phyloP scores from a whole-genome alignment of 495 filamentous ascomycete genomes.

The Delitschia confertaspora region DNA sequence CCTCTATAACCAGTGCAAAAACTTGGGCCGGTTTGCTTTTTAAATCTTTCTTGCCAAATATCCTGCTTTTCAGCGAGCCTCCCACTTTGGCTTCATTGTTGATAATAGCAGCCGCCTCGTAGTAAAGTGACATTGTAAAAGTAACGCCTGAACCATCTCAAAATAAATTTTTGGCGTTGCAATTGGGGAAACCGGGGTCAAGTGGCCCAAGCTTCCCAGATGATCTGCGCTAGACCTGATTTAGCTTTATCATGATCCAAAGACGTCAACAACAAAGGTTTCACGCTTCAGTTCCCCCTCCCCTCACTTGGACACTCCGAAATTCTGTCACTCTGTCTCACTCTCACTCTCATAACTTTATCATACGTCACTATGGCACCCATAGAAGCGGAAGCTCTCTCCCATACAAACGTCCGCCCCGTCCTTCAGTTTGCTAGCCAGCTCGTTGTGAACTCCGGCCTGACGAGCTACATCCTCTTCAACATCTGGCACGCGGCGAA shows the following conservation, averaged over 20 bases:
- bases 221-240: no score
- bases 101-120: conserved; percentile 73
- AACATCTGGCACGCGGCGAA: conserved; percentile 40
- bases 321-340: no score
- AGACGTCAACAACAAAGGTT: no score
- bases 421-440: conserved; percentile 34
- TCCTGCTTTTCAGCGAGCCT: conserved; percentile 72
- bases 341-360: no score
- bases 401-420: conserved; percentile 34
- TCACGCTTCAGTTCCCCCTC: no score
- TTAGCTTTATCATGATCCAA: no score
- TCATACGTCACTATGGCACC: conserved; percentile 27
- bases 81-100: conserved; percentile 49
- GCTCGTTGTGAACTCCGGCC: conserved; percentile 32
- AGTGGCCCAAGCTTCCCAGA: no score
- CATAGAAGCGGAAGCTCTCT: conserved; percentile 17
- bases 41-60: conserved; percentile 60
- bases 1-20: conserved; percentile 76
- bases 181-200: no score
- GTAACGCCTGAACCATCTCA: no score
- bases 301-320: no score
- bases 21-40: conserved; percentile 73
- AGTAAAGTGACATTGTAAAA: conserved; percentile 95
- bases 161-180: no score
- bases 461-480: conserved; percentile 34